These are phyloP conservation scores for Aspergillus cavernicola DNA, from an alignment of 495 filamentous ascomycete species.

Conservation along the genomic window DNA sequence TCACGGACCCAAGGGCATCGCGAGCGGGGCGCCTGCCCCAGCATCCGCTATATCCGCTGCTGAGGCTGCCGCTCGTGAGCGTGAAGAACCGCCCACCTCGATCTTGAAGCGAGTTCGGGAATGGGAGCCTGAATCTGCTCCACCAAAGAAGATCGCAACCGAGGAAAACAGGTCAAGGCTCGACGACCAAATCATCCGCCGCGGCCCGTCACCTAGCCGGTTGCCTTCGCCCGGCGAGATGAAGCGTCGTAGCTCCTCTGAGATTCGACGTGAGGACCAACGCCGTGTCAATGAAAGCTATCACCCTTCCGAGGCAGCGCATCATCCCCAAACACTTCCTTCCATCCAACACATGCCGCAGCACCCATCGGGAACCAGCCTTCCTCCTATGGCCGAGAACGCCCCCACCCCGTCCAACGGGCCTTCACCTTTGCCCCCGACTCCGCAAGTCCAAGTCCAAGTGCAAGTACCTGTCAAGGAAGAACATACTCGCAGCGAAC, in stretches of 20 bases:
- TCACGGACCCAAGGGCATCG: constrained; percentile 72
- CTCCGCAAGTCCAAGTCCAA: constrained; percentile 37
- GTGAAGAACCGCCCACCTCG: constrained; percentile 75
- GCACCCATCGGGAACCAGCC: constrained; percentile 42
- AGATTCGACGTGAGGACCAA: constrained; percentile 65
- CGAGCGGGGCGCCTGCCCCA: constrained; percentile 70
- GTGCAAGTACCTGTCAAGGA: constrained; percentile 43
- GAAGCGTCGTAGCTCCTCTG: constrained; percentile 75
- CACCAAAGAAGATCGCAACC: constrained; percentile 76
- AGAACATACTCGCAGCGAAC: constrained; percentile 49
- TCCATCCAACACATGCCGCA: constrained; percentile 71
- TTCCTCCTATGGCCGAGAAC: constrained; percentile 55
- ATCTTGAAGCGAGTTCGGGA: constrained; percentile 83
- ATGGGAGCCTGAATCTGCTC: constrained; percentile 73
- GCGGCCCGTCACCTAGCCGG: constrained; percentile 60
- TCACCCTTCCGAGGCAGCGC: constrained; percentile 85
- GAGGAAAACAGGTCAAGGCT: constrained; percentile 84
- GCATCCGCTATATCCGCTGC: constrained; percentile 68
- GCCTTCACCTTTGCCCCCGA: constrained; percentile 49
- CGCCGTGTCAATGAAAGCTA: constrained; percentile 71
- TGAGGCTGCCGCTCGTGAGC: constrained; percentile 73
- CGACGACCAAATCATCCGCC: constrained; percentile 76
- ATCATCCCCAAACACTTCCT: constrained; percentile 73
- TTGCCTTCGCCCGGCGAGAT: constrained; percentile 62
- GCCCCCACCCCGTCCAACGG: constrained; percentile 58